Evolutionary conservation across 2,329 filamentous ascomycete species (phyloP).

Genomic region (Pyrenophora tritici-repentis): DNA sequence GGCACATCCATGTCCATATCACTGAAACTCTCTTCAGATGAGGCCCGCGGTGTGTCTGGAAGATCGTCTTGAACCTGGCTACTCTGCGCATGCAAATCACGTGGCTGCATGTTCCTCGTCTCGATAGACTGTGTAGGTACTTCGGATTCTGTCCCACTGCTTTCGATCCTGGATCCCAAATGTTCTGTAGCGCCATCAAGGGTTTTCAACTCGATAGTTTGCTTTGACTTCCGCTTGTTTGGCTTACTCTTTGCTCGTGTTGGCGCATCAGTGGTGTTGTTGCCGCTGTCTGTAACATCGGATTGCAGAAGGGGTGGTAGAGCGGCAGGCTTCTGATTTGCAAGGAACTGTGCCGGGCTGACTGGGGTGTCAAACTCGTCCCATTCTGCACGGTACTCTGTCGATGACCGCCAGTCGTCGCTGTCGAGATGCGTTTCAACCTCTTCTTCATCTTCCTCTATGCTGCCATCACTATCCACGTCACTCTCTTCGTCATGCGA

Average conservation of each 20-base stretch:
- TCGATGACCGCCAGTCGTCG: slow-evolving; percentile 54
- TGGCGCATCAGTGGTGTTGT: slow-evolving; percentile 4
- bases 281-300: background rate
- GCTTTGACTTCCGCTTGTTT: background rate
- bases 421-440: slow-evolving; percentile 41
- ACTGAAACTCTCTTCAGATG: background rate
- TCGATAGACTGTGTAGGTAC: too few relatives aligned
- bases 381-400: slow-evolving; percentile 57
- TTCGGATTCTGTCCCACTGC: slow-evolving; percentile 4
- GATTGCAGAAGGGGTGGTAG: background rate
- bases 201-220: slow-evolving; percentile 24
- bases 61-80: background rate
- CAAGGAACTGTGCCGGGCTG: slow-evolving; percentile 19
- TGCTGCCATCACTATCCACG: slow-evolving; percentile 27
- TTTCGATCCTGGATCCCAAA: background rate
- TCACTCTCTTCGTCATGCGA: slow-evolving; percentile 20
- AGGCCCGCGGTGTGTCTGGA: background rate
- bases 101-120: too few relatives aligned
- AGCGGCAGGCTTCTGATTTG: slow-evolving; percentile 21
- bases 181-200: slow-evolving; percentile 11
- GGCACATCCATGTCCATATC: background rate
- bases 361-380: slow-evolving; percentile 44
- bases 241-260: background rate
- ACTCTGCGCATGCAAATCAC: background rate
- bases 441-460: slow-evolving; percentile 24